A percentile compares a stretch with the other conserved stretches of the same genome.
phyloP scores from a whole-genome alignment of 2,329 filamentous ascomycete species.

The Pleomassaria siparia region DNA sequence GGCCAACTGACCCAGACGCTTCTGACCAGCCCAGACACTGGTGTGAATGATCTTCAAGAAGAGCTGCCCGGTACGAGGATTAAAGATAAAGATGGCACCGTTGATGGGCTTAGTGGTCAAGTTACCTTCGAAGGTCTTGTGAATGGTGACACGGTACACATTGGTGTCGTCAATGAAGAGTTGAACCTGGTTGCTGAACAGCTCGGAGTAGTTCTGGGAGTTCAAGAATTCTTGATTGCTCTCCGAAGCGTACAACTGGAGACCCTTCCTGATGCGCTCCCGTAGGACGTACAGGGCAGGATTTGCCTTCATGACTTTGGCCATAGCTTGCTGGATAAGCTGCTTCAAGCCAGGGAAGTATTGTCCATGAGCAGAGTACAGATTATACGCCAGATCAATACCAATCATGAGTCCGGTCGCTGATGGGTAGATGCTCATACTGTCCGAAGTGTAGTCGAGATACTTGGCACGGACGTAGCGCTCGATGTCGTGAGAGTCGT shows the following conservation, averaged over 20 bases:
- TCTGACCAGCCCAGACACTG: constrained; percentile 98
- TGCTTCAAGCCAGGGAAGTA: constrained; percentile 98
- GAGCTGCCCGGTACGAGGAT: constrained; percentile 93
- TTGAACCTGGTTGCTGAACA: constrained; percentile 99
- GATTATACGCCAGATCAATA: constrained; percentile 95
- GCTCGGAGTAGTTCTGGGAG: constrained; percentile 97
- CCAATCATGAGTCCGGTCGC: constrained; percentile 97
- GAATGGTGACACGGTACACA: constrained; percentile 98
- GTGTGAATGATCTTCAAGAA: constrained; percentile 99
- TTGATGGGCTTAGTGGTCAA: constrained; percentile 99
- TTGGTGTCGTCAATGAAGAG: constrained; percentile 99
- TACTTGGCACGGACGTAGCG: constrained; percentile 97
- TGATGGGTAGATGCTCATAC: constrained; percentile 97
- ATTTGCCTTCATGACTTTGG: constrained; percentile 99
- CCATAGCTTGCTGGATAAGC: constrained; percentile 96
- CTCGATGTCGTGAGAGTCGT: constrained; percentile 98
- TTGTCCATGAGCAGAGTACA: constrained; percentile 97
- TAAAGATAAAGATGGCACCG: constrained; percentile 99
- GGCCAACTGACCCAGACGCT: constrained; percentile 94
- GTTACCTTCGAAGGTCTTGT: constrained; percentile 99
- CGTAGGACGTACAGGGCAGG: constrained; percentile 93
- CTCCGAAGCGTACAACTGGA: constrained; percentile 96
- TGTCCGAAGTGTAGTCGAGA: constrained; percentile 97
- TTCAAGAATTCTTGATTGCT: constrained; percentile 99
- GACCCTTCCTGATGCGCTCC: constrained; percentile 96